These are phyloP conservation scores for Alternaria sp. DNA, from an alignment of 2,329 filamentous ascomycete species.

Conservation along the genomic window DNA sequence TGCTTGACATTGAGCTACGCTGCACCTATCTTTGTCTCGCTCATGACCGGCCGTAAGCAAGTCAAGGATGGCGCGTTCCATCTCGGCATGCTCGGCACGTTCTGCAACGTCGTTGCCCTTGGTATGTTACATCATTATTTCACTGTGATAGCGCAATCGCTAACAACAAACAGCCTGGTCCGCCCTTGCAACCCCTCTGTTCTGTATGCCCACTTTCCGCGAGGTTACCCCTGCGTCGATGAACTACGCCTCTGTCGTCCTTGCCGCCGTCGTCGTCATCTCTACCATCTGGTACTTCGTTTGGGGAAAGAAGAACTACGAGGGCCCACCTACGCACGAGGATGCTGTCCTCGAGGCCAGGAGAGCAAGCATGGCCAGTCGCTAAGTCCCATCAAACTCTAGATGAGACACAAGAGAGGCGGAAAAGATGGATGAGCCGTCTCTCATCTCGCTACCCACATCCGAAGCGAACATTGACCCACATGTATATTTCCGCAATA, in stretches of 20 bases:
- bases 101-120: slow-evolving; percentile 70
- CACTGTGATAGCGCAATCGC: neutral
- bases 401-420: neutral
- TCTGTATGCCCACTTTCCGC: slow-evolving; percentile 73
- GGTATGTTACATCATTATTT: slow-evolving; percentile 55
- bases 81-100: slow-evolving; percentile 66
- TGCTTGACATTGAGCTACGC: slow-evolving; percentile 73
- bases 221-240: slow-evolving; percentile 66
- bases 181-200: slow-evolving; percentile 71
- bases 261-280: slow-evolving; percentile 68
- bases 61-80: slow-evolving; percentile 65
- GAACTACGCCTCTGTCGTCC: slow-evolving; percentile 80
- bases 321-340: slow-evolving; percentile 60
- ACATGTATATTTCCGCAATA: neutral
- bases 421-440: neutral
- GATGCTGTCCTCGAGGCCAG: slow-evolving; percentile 41
- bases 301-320: slow-evolving; percentile 74
- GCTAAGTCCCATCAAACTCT: neutral
- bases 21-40: slow-evolving; percentile 68
- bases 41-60: slow-evolving; percentile 66
- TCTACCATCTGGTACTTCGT: slow-evolving; percentile 71
- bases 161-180: slow-evolving; percentile 61
- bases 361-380: slow-evolving; percentile 39
- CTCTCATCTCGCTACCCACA: neutral
- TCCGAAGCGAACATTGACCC: neutral